Conservation (phyloP, 306 rosid genomes). For the Phaseolus lunatus region DNA sequence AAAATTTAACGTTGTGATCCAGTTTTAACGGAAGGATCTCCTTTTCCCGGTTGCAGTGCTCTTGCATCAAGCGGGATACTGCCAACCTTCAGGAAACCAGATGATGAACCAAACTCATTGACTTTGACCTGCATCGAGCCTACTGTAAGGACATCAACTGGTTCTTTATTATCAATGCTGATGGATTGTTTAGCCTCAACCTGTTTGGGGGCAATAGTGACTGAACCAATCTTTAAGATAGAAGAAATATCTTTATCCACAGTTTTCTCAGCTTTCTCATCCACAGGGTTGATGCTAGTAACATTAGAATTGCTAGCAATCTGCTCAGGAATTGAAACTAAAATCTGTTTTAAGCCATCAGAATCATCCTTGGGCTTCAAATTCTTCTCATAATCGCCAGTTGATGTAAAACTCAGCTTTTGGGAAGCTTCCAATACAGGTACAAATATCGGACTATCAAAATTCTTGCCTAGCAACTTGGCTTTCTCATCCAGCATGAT, state of each 20-base stretch:
- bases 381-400: slow-evolving; percentile 48
- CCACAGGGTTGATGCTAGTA: slow-evolving; percentile 17
- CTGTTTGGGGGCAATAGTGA: slow-evolving; percentile 58
- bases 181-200: slow-evolving; percentile 49
- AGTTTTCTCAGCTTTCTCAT: slow-evolving; percentile 48
- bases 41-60: slow-evolving; percentile 54
- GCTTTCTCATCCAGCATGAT: slow-evolving; percentile 89
- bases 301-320: slow-evolving; percentile 45
- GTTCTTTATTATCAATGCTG: slow-evolving; percentile 44
- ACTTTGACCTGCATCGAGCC: slow-evolving; percentile 77
- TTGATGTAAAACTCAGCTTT: slow-evolving; percentile 58
- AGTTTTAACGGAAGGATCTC: slow-evolving; percentile 42
- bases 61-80: slow-evolving; percentile 72
- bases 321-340: slow-evolving; percentile 49
- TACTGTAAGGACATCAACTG: slow-evolving; percentile 62
- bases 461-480: slow-evolving; percentile 60
- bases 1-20: slow-evolving; percentile 43
- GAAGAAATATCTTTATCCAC: slow-evolving; percentile 52
- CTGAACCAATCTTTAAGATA: slow-evolving; percentile 70
- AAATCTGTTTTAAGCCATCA: slow-evolving; percentile 40
- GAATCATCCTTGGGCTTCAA: slow-evolving; percentile 47
- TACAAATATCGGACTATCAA: slow-evolving; percentile 54
- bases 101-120: slow-evolving; percentile 53
- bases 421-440: slow-evolving; percentile 62
- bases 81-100: slow-evolving; percentile 70